phyloP scores from a whole-genome alignment of 176 grass and related monocot species.

The Hyparrhenia diplandra region DNA sequence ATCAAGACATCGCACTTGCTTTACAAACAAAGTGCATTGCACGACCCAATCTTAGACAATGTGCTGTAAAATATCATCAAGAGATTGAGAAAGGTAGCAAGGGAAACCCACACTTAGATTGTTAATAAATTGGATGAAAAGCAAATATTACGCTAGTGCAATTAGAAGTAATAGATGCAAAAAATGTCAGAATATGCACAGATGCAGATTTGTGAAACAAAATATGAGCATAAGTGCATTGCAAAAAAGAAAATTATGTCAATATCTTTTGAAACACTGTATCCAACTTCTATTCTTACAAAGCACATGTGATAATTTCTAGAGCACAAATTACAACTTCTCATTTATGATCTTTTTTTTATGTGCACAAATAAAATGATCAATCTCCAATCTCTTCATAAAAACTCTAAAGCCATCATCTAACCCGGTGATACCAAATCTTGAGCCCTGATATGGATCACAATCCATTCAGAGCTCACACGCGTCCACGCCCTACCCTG shows the following conservation, averaged over 20 bases:
- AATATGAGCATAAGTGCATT: neutral
- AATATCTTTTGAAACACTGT: neutral
- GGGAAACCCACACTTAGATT: neutral
- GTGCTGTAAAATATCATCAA: conserved; percentile 8
- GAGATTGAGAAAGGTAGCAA: neutral
- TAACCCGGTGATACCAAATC: too few relatives aligned
- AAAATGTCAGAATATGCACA: neutral
- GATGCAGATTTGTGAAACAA: neutral
- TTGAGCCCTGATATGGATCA: too few relatives aligned
- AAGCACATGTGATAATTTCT: neutral
- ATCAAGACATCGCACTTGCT: neutral
- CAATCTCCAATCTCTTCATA: too few relatives aligned
- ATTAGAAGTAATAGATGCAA: neutral
- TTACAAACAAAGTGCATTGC: conserved; percentile 7
- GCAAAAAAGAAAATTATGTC: neutral
- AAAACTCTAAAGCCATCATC: too few relatives aligned
- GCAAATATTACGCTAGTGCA: neutral
- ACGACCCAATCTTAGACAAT: neutral
- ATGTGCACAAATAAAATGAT: neutral
- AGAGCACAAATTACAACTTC: neutral
- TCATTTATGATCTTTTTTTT: neutral
- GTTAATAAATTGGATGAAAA: neutral
- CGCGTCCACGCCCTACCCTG: too few relatives aligned
- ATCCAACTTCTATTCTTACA: neutral
- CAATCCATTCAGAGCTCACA: too few relatives aligned